Percentiles rank a stretch among this genome's conserved stretches.
phyloP scores from a whole-genome alignment of 2,329 filamentous ascomycete species.

The Escovopsis sp. region DNA sequence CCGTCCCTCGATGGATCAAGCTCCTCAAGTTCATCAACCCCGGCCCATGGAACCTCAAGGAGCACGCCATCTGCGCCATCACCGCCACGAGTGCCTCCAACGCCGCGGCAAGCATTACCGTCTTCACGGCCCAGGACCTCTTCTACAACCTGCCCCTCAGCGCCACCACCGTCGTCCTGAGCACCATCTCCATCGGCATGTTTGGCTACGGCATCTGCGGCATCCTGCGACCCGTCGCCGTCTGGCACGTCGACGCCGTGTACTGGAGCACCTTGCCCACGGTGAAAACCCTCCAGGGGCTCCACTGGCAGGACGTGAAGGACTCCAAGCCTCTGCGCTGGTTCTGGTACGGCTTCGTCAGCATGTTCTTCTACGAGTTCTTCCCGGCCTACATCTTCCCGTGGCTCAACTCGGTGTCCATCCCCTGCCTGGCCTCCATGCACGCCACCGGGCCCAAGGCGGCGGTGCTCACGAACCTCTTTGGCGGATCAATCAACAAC shows the following conservation, averaged over 20 bases:
- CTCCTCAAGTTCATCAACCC: slow-evolving; percentile 32
- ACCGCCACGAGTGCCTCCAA: slow-evolving; percentile 40
- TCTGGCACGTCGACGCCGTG: slow-evolving; percentile 41
- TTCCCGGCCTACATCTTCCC: slow-evolving; percentile 41
- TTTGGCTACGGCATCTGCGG: slow-evolving; percentile 42
- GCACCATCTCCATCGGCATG: slow-evolving; percentile 36
- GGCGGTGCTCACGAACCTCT: slow-evolving; percentile 29
- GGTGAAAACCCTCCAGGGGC: slow-evolving; percentile 37
- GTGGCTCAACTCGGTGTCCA: slow-evolving; percentile 39
- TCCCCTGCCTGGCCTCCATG: slow-evolving; percentile 39
- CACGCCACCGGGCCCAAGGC: slow-evolving; percentile 32
- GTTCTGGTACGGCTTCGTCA: slow-evolving; percentile 36
- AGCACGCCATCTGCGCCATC: slow-evolving; percentile 39
- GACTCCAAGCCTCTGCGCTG: slow-evolving; percentile 34
- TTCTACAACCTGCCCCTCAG: slow-evolving; percentile 35
- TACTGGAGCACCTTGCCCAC: slow-evolving; percentile 40
- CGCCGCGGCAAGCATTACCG: slow-evolving; percentile 24
- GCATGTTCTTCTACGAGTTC: slow-evolving; percentile 36
- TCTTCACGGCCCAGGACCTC: slow-evolving; percentile 34
- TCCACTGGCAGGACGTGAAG: slow-evolving; percentile 37
- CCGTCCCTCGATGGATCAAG: slow-evolving; percentile 26
- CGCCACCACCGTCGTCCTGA: slow-evolving; percentile 31
- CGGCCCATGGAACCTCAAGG: slow-evolving; percentile 38
- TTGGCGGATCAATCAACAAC: slow-evolving; percentile 36
- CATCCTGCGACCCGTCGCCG: slow-evolving; percentile 35